A percentile compares a stretch with the other conserved stretches of the same genome.
Evolutionary conservation across 306 rosid genomes (phyloP).

Genomic region (Cucumis melo): DNA sequence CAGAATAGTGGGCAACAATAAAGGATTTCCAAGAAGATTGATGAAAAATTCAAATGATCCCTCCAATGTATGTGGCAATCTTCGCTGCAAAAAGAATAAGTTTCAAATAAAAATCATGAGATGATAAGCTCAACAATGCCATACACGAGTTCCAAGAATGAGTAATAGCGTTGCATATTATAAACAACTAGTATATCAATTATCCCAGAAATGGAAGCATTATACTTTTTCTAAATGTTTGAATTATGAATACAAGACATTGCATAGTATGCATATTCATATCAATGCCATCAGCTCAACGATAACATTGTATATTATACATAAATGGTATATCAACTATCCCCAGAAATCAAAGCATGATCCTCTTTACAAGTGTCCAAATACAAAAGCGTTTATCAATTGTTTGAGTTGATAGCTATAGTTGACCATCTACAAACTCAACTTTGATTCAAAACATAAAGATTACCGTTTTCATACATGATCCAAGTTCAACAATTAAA

Average conservation of each 20-base stretch:
- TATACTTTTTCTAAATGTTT: neutral
- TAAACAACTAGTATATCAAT: neutral
- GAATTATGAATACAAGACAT: too few relatives aligned
- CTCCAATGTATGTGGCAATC: conserved; percentile 42
- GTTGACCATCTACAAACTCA: neutral
- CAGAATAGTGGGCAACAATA: conserved; percentile 33
- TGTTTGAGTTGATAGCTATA: neutral
- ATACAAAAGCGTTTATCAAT: neutral
- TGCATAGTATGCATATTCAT: too few relatives aligned
- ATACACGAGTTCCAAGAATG: neutral
- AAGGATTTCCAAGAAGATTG: conserved; percentile 48
- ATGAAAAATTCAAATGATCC: conserved; percentile 65
- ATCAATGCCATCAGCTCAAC: neutral
- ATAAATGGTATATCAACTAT: neutral
- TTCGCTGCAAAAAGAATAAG: conserved; percentile 39
- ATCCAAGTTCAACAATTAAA: neutral
- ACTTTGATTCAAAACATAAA: neutral
- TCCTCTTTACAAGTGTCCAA: neutral
- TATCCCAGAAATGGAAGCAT: neutral
- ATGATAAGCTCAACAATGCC: neutral
- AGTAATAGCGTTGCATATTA: neutral
- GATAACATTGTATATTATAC: neutral
- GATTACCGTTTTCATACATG: neutral
- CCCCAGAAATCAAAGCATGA: neutral
- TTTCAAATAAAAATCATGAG: neutral